Evolutionary conservation across 192 early-diverging fungal species (phyloP).

Genomic region (Piromyces sp.): DNA sequence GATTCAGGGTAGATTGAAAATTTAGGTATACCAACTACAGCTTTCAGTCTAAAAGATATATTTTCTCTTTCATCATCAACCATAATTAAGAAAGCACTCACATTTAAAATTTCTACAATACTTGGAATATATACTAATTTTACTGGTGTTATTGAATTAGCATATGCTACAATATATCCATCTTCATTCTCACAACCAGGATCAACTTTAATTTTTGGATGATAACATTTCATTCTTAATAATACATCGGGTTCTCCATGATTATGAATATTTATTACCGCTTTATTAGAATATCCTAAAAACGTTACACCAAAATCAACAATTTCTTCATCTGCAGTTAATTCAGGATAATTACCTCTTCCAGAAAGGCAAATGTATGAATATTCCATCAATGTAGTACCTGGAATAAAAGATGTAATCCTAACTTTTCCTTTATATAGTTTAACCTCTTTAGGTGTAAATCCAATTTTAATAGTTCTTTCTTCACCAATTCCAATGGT

Average conservation of each 20-base stretch:
- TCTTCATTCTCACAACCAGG: background rate
- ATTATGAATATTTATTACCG: background rate
- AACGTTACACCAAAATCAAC: background rate
- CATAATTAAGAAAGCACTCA: background rate
- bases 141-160: background rate
- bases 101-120: background rate
- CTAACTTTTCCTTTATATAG: background rate
- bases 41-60: background rate
- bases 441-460: background rate
- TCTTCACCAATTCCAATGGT: background rate
- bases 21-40: background rate
- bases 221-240: background rate
- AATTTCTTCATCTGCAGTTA: background rate
- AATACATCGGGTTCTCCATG: background rate
- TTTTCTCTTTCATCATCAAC: background rate
- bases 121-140: background rate
- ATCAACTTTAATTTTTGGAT: background rate
- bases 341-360: background rate
- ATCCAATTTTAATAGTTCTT: background rate
- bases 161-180: background rate
- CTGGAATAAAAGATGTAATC: background rate
- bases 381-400: background rate
- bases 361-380: background rate
- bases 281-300: background rate
- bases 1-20: background rate